Percentiles rank a stretch among this genome's conserved stretches.
phyloP scores from a whole-genome alignment of 345 rosid genomes.

The Brassica napus region DNA sequence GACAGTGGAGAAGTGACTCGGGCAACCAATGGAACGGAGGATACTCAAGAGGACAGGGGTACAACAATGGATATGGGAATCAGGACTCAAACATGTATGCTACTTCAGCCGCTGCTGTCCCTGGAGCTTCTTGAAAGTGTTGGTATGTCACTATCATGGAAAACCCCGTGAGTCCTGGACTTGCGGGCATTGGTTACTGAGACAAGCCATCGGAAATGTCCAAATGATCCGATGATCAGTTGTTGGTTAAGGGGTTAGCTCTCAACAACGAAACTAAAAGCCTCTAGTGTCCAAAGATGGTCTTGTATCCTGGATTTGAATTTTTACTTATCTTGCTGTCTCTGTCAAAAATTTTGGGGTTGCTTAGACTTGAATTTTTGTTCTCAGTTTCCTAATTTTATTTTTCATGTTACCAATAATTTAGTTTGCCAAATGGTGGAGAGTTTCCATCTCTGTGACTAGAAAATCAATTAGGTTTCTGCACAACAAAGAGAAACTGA shows the following conservation, averaged over 20 bases:
- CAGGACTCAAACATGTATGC: slow-evolving; percentile 53
- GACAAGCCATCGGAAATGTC: slow-evolving; percentile 22
- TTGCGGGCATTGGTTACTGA: background rate
- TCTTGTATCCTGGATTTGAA: slow-evolving; percentile 42
- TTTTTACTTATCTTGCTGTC: slow-evolving; percentile 27
- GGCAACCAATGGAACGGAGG: slow-evolving; percentile 73
- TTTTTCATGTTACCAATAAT: slow-evolving; percentile 20
- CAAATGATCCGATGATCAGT: slow-evolving; percentile 30
- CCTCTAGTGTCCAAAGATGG: slow-evolving; percentile 16
- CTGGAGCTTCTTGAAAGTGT: slow-evolving; percentile 59
- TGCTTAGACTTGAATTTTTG: slow-evolving; percentile 12
- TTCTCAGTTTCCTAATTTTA: slow-evolving; percentile 10
- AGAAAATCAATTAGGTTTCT: background rate
- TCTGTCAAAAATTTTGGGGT: slow-evolving; percentile 32
- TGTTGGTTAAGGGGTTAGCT: slow-evolving; percentile 38
- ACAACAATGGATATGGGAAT: slow-evolving; percentile 53
- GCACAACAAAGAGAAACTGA: background rate
- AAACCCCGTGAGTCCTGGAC: background rate
- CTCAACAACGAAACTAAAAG: slow-evolving; percentile 28
- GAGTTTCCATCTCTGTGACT: background rate
- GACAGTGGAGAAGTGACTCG: slow-evolving; percentile 77
- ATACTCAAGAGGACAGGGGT: slow-evolving; percentile 68
- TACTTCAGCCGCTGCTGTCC: slow-evolving; percentile 64
- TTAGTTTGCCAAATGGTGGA: background rate
- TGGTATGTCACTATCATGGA: slow-evolving; percentile 24